A percentile compares a stretch with the other conserved stretches of the same genome.
Conservation (phyloP, 2,329 filamentous ascomycete species). For the Exophiala mesophila region DNA sequence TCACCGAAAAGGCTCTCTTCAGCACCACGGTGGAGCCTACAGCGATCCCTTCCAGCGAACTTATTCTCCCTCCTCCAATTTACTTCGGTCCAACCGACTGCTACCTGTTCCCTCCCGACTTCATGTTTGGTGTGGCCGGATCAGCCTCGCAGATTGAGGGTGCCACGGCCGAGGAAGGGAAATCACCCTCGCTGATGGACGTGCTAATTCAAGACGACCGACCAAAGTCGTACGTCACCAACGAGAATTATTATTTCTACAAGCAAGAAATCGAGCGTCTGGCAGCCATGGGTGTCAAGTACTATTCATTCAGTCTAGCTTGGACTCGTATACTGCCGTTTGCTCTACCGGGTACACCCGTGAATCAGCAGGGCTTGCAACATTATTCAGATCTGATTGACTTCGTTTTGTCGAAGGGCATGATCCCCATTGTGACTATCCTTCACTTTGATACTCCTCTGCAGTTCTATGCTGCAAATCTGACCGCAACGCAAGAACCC, state of each 20-base stretch:
- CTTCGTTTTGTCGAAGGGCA: conserved; percentile 38
- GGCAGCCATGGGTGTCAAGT: conserved; percentile 36
- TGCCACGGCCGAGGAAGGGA: conserved; percentile 37
- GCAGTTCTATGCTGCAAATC: conserved; percentile 19
- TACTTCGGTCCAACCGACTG: conserved; percentile 42
- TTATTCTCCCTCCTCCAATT: conserved; percentile 51
- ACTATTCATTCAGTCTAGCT: conserved; percentile 44
- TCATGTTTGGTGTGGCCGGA: conserved; percentile 41
- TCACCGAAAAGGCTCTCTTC: conserved; percentile 36
- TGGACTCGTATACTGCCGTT: conserved; percentile 50
- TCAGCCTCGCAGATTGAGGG: conserved; percentile 44
- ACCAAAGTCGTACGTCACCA: conserved; percentile 45
- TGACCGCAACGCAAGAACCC: conserved; percentile 9
- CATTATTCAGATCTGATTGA: conserved; percentile 49
- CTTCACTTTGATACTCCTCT: conserved; percentile 22
- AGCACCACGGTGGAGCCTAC: conserved; percentile 51
- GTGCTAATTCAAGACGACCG: conserved; percentile 33
- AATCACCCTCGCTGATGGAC: conserved; percentile 35
- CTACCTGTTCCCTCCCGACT: conserved; percentile 34
- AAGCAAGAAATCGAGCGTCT: conserved; percentile 43
- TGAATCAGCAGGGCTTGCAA: conserved; percentile 43
- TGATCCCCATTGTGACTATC: conserved; percentile 43
- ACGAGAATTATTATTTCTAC: conserved; percentile 48
- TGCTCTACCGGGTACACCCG: conserved; percentile 37
- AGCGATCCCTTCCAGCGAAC: conserved; percentile 49